phyloP scores from a whole-genome alignment of 2,329 filamentous ascomycete genomes.

The Fusarium oxysporum region DNA sequence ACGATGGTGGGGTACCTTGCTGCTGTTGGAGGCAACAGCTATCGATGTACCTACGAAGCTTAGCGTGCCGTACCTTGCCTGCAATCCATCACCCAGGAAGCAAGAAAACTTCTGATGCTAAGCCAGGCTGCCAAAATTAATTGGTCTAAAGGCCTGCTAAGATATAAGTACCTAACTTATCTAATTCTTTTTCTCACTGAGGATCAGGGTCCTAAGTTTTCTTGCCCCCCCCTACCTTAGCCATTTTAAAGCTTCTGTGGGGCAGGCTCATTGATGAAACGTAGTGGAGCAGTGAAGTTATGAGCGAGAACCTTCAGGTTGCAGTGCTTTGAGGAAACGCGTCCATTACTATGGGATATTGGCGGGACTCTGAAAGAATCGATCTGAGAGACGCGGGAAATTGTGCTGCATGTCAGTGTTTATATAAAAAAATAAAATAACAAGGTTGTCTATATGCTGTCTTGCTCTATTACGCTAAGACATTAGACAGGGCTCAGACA shows the following conservation, averaged over 20 bases:
- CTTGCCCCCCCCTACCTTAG: background rate
- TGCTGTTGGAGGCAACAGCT: constrained; percentile 8
- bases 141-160: too few species aligned
- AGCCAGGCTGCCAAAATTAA: background rate
- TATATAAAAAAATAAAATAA: background rate
- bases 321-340: background rate
- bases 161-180: background rate
- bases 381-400: background rate
- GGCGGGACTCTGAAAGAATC: background rate
- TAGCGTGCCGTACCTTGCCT: background rate
- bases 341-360: background rate
- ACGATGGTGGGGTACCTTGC: constrained; percentile 37
- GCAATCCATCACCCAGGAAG: background rate
- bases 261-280: background rate
- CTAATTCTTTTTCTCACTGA: background rate
- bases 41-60: background rate
- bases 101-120: background rate
- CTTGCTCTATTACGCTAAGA: background rate
- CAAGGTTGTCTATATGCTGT: too few species aligned
- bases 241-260: constrained; percentile 13
- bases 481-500: background rate
- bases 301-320: background rate
- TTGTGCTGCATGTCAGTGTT: background rate
- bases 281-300: background rate
- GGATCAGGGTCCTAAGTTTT: too few species aligned